Percentiles rank a stretch among this genome's conserved stretches.
Evolutionary conservation across 139 green algal species (phyloP).

Genomic region (Mychonastes homosphaera): DNA sequence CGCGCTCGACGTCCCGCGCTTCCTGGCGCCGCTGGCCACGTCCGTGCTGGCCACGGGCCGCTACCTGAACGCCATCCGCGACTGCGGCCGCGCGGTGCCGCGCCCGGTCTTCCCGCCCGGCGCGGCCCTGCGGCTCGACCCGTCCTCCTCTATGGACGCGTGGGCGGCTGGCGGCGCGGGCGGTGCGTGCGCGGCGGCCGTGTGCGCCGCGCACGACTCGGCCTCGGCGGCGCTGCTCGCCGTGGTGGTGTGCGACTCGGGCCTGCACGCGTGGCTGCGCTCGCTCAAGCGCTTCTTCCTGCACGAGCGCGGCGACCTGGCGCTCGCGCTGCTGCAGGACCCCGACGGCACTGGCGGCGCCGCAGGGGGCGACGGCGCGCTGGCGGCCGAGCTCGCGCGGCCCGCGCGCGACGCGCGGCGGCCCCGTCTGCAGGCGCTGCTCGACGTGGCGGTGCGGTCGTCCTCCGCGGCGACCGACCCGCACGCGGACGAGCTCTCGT

Average conservation of each 20-base stretch:
- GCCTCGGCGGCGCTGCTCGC: constrained; percentile 50
- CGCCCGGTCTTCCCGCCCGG: constrained; percentile 18
- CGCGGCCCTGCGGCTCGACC: constrained; percentile 20
- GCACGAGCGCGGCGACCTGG: constrained; percentile 76
- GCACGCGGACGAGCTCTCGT: constrained; percentile 46
- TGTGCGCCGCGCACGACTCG: constrained; percentile 36
- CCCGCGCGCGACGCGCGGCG: constrained; percentile 36
- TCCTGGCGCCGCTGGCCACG: constrained; percentile 38
- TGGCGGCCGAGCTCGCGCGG: constrained; percentile 64
- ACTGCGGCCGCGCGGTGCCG: constrained; percentile 47
- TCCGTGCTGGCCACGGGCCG: constrained; percentile 61
- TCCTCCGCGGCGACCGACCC: constrained; percentile 46
- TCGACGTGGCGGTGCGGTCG: constrained; percentile 49
- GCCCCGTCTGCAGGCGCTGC: constrained; percentile 69
- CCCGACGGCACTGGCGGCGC: background rate
- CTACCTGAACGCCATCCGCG: constrained; percentile 78
- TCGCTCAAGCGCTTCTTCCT: constrained; percentile 87
- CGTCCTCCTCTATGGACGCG: no score
- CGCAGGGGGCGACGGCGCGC: constrained; percentile 52
- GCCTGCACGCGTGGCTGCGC: constrained; percentile 43
- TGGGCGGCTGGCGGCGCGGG: background rate
- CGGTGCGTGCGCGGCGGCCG: constrained; percentile 1
- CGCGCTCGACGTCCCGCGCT: constrained; percentile 51
- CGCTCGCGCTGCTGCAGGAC: constrained; percentile 47
- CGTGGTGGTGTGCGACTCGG: constrained; percentile 40